Evolutionary conservation across 805 yeast genomes (phyloP), one percentile per base, ranked within the genome.

Genomic region (Yarrowia sp.): DNA sequence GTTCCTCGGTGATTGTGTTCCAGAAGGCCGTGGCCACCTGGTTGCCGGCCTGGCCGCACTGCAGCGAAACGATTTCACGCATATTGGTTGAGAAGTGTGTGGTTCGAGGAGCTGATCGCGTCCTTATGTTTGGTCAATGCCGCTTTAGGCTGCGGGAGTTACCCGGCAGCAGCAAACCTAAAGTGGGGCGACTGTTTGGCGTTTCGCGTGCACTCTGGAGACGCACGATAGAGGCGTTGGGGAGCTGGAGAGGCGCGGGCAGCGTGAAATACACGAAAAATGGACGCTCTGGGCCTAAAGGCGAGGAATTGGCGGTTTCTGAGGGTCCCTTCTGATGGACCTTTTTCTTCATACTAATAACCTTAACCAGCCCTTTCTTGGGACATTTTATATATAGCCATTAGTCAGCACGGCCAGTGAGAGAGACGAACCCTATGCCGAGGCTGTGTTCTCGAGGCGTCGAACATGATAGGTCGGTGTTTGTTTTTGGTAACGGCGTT

Each of bases 1-100:
- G 77, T 62, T 74, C 77, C 55, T 70, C 69, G 63, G 67, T 66
- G 61, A 74, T 73, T 19, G 74, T 72, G 62, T 74, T 70, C 77
- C 77, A 74, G 56, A 74, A 74, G 22, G 77, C 74, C n/a, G 73
- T 65, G 29, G 74, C 68, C 21, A 76, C 76, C 68, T 76, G 79
- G 71, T 76, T 76, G 29, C 79, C 79, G 46, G 79, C 79, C 63
- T 76, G 79, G 16, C 79, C 79, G 63, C 76, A 72, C 68, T 77
- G 80, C 60, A 77, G 69, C 29, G 80, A 76, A 13, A 77, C 76
- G 63, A 76, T 76, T 68, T 76, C 80, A 60, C 80, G 73, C 80
- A 76, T 76, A 19, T 35, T 31, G 21, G 14, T 21, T 24, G 24
- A 6, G n/a, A 4, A 13, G 19, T 24, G 41, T 31, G 53, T 31